Conservation (phyloP, 1,284 basidiomycete genomes). For the Rhodotorula sp. region DNA sequence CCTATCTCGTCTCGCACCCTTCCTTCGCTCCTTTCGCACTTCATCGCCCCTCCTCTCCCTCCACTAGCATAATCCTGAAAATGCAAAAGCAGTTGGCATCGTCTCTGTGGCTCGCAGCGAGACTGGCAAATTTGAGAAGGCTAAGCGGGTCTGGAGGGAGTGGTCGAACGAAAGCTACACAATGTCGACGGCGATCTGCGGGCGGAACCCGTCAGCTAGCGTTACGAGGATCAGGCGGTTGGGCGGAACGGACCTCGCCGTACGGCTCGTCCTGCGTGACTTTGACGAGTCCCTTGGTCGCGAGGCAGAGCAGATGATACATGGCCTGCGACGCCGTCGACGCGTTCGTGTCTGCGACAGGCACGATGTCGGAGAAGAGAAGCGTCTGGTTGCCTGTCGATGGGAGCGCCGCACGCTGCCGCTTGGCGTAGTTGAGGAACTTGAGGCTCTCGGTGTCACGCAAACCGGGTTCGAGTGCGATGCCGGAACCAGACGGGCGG, state of each 20-base stretch:
- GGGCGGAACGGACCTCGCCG: conserved; percentile 40
- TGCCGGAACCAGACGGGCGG: neutral
- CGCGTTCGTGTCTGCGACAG: conserved; percentile 39
- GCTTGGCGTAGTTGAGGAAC: conserved; percentile 36
- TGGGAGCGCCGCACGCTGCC: conserved; percentile 8
- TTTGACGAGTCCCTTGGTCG: conserved; percentile 39
- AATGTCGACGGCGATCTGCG: conserved; percentile 18
- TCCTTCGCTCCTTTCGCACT: neutral
- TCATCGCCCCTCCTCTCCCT: neutral
- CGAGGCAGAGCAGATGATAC: conserved; percentile 47
- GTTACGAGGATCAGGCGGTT: neutral
- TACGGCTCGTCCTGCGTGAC: conserved; percentile 48
- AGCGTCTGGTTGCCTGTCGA: conserved; percentile 10
- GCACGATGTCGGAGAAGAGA: conserved; percentile 40
- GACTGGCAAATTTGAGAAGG: neutral
- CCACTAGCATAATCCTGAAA: neutral
- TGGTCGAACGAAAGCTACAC: neutral
- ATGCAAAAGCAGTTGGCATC: neutral
- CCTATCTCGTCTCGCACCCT: too few relatives aligned
- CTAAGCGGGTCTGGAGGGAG: neutral
- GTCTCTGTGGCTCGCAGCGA: too few relatives aligned
- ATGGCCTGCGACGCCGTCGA: conserved; percentile 48
- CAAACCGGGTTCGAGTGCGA: neutral
- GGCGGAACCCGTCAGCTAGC: too few relatives aligned
- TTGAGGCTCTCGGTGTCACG: conserved; percentile 36